Conservation (phyloP, 352 stramenopile genomes). For the Plasmopara muralis region DNA sequence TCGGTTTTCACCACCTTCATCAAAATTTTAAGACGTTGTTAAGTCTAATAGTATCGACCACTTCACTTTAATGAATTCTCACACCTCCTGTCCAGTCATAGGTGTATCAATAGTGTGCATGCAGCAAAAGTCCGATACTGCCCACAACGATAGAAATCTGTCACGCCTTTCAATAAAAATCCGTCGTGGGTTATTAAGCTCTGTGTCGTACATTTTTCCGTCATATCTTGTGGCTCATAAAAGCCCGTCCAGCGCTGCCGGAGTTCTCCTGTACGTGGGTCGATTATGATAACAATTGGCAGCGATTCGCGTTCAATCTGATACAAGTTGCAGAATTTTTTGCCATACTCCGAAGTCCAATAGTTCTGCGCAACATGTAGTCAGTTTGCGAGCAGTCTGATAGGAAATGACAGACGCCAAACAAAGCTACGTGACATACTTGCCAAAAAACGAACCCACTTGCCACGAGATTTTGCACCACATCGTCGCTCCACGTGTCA, state of each 20-base stretch:
- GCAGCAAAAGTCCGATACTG: conserved; percentile 67
- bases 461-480: conserved; percentile 90
- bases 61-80: not conserved
- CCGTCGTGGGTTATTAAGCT: not conserved
- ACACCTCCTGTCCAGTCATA: conserved; percentile 18
- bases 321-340: conserved; percentile 80
- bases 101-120: conserved; percentile 37
- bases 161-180: not conserved
- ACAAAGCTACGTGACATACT: conserved; percentile 22
- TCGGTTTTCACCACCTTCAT: conserved; percentile 13
- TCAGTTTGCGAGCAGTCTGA: not conserved
- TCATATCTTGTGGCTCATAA: conserved; percentile 58
- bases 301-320: conserved; percentile 63
- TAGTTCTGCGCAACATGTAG: conserved; percentile 41
- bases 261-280: conserved; percentile 70
- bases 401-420: not conserved
- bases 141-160: not conserved
- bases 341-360: conserved; percentile 69
- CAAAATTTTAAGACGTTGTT: no score
- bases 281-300: conserved; percentile 67
- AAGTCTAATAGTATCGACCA: no score
- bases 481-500: conserved; percentile 93
- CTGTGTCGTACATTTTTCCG: conserved; percentile 51
- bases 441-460: conserved; percentile 95
- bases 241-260: conserved; percentile 62